Evolutionary conservation across 192 early-diverging fungal genomes (phyloP), one percentile per base, ranked within the genome.

Genomic region (Umbelopsis sp.): DNA sequence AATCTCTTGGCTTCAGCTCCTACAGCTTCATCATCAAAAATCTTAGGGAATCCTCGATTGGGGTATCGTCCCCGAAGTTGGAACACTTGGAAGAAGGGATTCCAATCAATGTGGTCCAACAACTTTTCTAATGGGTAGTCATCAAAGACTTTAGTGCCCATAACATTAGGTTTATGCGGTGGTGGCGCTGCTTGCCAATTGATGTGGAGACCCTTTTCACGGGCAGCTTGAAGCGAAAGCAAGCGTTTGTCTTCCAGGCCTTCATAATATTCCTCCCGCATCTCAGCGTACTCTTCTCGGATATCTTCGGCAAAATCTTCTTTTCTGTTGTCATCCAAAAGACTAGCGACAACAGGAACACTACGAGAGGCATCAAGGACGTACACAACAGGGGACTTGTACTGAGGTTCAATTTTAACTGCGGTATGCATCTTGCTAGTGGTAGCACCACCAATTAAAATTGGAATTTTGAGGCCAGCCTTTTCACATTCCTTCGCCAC

Each of bases 11-110:
- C 96, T 80, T 98, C 96, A 1, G 88, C 84, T 16, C 95, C 91
- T 25, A 98, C 96, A 2, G 92, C 86, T 64, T 96, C 94, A 77
- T 98, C 96, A 66, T 95, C 92, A 82, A 98, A 98, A 72, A 98
- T 94, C 87, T 97, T 97, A 71, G 96, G 96, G 75, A 89, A 98
- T 25, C 96, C 95, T 68, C 96, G 92, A 85, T 98, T 98, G 20
- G 96, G 96, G 74, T 98, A 98, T 73, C 91, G 93, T 66, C 96
- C 96, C 25, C 96, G 87, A 23, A 98, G 84, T 82, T 98, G 96
- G 81, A 94, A 98, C 16, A 95, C 94, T 78, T 98, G 96, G 88
- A 98, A 98, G 89, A 98, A 98, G 35, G 96, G 96, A 66, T 95
- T 98, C 95, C 96, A 98, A 80, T 98, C 96, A 58, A 98, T 97